Conservation (phyloP, 495 filamentous ascomycete genomes). For the Parathielavia hyrcaniae region DNA sequence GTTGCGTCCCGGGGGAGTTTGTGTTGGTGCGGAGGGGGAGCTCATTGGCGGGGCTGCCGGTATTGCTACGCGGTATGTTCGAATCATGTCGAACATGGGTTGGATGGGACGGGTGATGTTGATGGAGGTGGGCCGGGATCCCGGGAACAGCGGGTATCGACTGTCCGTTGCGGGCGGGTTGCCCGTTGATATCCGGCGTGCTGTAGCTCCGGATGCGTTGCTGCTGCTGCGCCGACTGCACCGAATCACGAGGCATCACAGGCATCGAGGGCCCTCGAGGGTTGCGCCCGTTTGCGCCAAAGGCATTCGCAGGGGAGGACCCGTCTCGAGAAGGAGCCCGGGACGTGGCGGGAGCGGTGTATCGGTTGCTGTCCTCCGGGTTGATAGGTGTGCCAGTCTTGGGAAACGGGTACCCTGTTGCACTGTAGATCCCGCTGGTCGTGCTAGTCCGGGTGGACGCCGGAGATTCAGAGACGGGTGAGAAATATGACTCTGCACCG, state of each 20-base stretch:
- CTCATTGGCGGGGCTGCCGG: conserved; percentile 49
- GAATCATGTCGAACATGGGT: conserved; percentile 46
- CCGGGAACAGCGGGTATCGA: conserved; percentile 49
- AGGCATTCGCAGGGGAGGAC: conserved; percentile 52
- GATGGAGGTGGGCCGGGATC: conserved; percentile 48
- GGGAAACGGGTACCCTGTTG: conserved; percentile 65
- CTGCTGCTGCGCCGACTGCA: conserved; percentile 50
- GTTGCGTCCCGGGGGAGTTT: conserved; percentile 47
- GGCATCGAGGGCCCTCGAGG: conserved; percentile 77
- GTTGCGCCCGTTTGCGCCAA: conserved; percentile 57
- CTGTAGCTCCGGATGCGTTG: conserved; percentile 56
- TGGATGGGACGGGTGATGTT: conserved; percentile 41
- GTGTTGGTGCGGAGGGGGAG: conserved; percentile 47
- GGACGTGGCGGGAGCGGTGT: conserved; percentile 80
- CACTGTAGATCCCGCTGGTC: conserved; percentile 52
- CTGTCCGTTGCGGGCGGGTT: conserved; percentile 32
- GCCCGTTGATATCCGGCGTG: conserved; percentile 55
- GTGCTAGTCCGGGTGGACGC: conserved; percentile 72
- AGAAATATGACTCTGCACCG: conserved; percentile 77
- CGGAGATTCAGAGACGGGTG: conserved; percentile 77
- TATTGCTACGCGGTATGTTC: conserved; percentile 48
- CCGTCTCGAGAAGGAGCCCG: conserved; percentile 75
- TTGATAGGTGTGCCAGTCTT: conserved; percentile 62
- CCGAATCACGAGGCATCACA: conserved; percentile 55
- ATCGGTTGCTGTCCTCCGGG: conserved; percentile 66